Evolutionary conservation across 805 yeast genomes (phyloP), one percentile per base, ranked within the genome.

Genomic region (Myxozyma neglecta): DNA sequence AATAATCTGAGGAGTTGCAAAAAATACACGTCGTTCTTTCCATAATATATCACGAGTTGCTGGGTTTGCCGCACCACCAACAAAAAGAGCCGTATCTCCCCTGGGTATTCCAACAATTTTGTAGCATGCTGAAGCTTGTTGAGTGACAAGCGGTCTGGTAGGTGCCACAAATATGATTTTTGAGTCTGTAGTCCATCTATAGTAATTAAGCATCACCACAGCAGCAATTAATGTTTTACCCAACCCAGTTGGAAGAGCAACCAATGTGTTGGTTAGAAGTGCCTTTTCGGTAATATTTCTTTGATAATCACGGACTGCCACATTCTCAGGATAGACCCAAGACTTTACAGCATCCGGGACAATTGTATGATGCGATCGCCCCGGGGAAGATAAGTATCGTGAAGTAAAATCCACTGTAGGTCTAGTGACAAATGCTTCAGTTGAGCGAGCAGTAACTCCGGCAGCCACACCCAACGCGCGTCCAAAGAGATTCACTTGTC

Each of bases 191-290:
- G 92, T 88, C 99, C 99, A 94, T 53, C 96, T 76, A 68, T 83
- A 85, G 75, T 82, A 94, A 72, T 94, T 94, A 59, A 91, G 79
- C 91, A 94, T 94, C 24, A 93, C 93, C 0, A 96, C 87, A 42
- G 96, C 86, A 1, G 99, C 98, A 70, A 94, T 91, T 66, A 94
- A 90, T 0, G 99, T 94, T 75, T 94, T 94, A 44, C 99, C 99
- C 73, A 92, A 79, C 67, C 99, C 99, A 0, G 99, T 94, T 0
- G 99, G 99, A 14, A 94, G 82, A 0, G 97, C 96, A 71, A 96
- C 93, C 29, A 94, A 77, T 2, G 87, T 72, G 70, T 94, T 94
- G 64, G 85, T 79, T 69, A 82, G 85, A 42, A 94, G 76, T 0
- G 97, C 86, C 60, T 84, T 82, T 50, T 79, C 77, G 2, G 91